Conservation (phyloP, 148 eudicot genomes). For the Oxyria digyna region DNA sequence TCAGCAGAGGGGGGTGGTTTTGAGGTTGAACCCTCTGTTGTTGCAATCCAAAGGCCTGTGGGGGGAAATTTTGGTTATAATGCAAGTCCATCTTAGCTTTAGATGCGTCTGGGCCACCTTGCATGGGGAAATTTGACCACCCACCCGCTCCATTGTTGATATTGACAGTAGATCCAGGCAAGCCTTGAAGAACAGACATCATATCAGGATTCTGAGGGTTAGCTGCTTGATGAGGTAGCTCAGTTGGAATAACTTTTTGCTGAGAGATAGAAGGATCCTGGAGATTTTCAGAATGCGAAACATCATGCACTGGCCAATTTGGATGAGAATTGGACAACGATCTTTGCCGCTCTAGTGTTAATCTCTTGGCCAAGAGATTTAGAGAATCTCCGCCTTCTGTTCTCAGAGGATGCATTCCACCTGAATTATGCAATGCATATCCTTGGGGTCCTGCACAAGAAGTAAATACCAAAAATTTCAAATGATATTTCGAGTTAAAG, state of each 20-base stretch:
- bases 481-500: not conserved
- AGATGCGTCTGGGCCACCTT: slow-evolving; percentile 40
- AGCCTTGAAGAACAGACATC: slow-evolving; percentile 60
- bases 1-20: slow-evolving; percentile 33
- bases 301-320: slow-evolving; percentile 56
- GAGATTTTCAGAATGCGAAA: slow-evolving; percentile 28
- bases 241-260: slow-evolving; percentile 36
- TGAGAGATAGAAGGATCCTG: slow-evolving; percentile 36
- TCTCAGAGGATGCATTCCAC: slow-evolving; percentile 33
- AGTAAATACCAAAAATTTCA: not conserved
- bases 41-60: slow-evolving; percentile 43
- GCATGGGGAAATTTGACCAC: slow-evolving; percentile 49
- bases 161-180: slow-evolving; percentile 40
- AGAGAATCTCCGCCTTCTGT: slow-evolving; percentile 48
- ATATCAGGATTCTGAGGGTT: slow-evolving; percentile 52
- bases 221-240: slow-evolving; percentile 22
- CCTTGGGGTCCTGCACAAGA: slow-evolving; percentile 62
- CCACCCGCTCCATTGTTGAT: slow-evolving; percentile 34
- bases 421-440: slow-evolving; percentile 31
- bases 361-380: slow-evolving; percentile 45
- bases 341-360: slow-evolving; percentile 57
- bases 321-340: slow-evolving; percentile 34
- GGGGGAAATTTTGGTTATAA: slow-evolving; percentile 42
- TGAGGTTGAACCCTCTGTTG: slow-evolving; percentile 57
- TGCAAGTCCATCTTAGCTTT: slow-evolving; percentile 49